phyloP scores from a whole-genome alignment of 371 early-diverging fungal genomes.

The Rhizopus sp. region DNA sequence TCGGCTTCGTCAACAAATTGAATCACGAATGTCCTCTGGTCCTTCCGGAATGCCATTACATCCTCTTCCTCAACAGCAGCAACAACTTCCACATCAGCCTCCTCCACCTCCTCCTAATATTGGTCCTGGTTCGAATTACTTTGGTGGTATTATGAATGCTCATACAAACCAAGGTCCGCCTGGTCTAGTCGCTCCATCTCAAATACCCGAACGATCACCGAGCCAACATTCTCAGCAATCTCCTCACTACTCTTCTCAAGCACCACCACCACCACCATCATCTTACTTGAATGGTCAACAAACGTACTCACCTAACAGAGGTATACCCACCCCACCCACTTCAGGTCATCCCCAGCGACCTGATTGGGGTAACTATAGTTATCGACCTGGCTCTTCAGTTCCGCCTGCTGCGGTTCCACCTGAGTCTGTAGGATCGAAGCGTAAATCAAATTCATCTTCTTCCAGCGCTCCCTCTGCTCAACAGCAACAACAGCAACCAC shows the following conservation, averaged over 20 bases:
- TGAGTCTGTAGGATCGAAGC: slow-evolving; percentile 4
- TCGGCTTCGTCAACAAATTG: slow-evolving; percentile 49
- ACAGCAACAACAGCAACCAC: slow-evolving; percentile 17
- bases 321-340: slow-evolving; percentile 27
- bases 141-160: slow-evolving; percentile 52
- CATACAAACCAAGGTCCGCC: slow-evolving; percentile 34
- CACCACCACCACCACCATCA: slow-evolving; percentile 10
- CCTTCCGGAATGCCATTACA: slow-evolving; percentile 24
- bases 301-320: slow-evolving; percentile 19
- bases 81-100: slow-evolving; percentile 22
- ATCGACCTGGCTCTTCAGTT: slow-evolving; percentile 13
- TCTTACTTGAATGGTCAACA: slow-evolving; percentile 22
- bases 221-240: slow-evolving; percentile 17
- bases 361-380: slow-evolving; percentile 8
- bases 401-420: slow-evolving; percentile 11
- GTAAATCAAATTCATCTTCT: slow-evolving; percentile 12
- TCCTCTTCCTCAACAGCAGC: slow-evolving; percentile 23
- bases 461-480: slow-evolving; percentile 9
- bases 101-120: slow-evolving; percentile 49
- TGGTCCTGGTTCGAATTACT: slow-evolving; percentile 52
- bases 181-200: slow-evolving; percentile 44
- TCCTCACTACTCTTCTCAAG: slow-evolving; percentile 1
- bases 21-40: slow-evolving; percentile 29
- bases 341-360: slow-evolving; percentile 25
- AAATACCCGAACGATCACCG: slow-evolving; percentile 38